Evolutionary conservation across 345 rosid genomes (phyloP).

Genomic region (Dimocarpus longan): DNA sequence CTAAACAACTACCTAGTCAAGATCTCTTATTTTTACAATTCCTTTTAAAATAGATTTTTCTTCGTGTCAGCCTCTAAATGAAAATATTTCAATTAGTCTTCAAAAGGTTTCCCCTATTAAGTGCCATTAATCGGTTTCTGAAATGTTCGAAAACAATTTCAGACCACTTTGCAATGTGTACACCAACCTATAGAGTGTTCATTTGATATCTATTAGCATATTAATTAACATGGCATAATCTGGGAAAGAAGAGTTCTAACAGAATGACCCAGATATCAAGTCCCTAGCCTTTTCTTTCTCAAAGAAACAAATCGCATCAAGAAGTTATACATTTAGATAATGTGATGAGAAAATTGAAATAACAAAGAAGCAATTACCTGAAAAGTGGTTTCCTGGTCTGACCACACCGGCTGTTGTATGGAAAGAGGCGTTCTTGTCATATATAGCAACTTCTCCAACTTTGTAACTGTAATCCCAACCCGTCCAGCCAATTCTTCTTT

Average conservation of each 20-base stretch:
- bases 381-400: constrained; percentile 69
- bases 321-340: background rate
- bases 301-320: background rate
- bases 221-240: background rate
- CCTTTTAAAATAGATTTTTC: background rate
- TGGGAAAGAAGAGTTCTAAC: background rate
- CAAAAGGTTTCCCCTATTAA: background rate
- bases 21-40: background rate
- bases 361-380: constrained; percentile 50
- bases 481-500: constrained; percentile 69
- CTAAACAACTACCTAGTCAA: background rate
- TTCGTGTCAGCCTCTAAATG: background rate
- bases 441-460: constrained; percentile 52
- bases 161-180: constrained; percentile 1
- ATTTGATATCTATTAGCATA: background rate
- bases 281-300: background rate
- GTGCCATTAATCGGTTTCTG: background rate
- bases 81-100: background rate
- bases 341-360: background rate
- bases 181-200: background rate
- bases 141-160: background rate
- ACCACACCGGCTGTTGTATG: constrained; percentile 73
- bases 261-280: background rate
- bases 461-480: constrained; percentile 64
- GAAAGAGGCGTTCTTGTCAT: constrained; percentile 67